These are phyloP conservation scores for Dinochytrium kinnereticum DNA, from an alignment of 371 early-diverging fungal species.

Conservation along the genomic window DNA sequence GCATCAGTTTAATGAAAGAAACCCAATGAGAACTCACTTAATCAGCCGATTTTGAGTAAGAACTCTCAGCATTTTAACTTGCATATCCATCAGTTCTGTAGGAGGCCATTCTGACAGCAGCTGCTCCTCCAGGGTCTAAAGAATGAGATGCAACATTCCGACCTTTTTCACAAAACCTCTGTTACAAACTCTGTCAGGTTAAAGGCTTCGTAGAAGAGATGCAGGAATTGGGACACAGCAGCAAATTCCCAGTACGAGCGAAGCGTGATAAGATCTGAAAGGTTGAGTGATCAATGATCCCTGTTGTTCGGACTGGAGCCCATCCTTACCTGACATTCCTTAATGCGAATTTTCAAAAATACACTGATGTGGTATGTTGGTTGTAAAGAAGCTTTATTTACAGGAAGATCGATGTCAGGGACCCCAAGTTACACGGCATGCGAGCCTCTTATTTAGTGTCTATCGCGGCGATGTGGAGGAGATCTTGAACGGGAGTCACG, in stretches of 20 bases:
- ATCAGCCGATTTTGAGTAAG: constrained; percentile 34
- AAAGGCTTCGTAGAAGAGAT: constrained; percentile 54
- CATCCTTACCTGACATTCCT: not conserved
- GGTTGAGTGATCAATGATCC: not conserved
- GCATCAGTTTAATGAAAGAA: too few relatives aligned
- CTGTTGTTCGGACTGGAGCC: not conserved
- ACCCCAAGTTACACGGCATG: too few relatives aligned
- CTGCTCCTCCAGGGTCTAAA: constrained; percentile 35
- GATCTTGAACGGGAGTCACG: not conserved
- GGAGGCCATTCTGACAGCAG: constrained; percentile 23
- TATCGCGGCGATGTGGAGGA: constrained; percentile 14
- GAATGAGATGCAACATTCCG: not conserved
- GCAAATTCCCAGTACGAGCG: constrained; percentile 59
- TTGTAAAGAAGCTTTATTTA: constrained; percentile 13
- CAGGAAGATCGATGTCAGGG: too few relatives aligned
- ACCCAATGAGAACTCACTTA: constrained; percentile 32
- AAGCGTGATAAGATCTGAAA: constrained; percentile 19
- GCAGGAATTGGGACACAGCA: constrained; percentile 59
- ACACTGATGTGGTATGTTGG: constrained; percentile 5
- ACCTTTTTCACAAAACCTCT: constrained; percentile 39
- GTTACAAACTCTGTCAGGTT: constrained; percentile 54
- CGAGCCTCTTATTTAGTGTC: too few relatives aligned
- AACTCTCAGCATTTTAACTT: constrained; percentile 34
- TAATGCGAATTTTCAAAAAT: not conserved
- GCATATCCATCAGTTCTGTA: constrained; percentile 28